Base-by-base conservation (phyloP, 2,329 filamentous ascomycete species). In the Emmonsia crescens region DNA sequence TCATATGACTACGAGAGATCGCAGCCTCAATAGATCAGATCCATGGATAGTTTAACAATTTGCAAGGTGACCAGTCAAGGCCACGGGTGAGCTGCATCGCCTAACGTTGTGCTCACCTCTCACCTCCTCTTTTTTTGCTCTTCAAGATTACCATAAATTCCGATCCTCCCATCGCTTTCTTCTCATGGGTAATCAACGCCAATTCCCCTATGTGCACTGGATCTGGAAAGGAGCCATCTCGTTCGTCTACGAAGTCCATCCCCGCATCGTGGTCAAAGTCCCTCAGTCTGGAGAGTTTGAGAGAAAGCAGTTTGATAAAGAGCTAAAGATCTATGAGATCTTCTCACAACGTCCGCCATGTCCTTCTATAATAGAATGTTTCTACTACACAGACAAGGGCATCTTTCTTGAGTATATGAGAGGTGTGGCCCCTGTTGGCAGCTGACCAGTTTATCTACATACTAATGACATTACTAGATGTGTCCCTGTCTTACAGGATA, bases 361-460 rank as follows among this genome's bases (percentile, higher is more conserved):
- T 19, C 64, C 67, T 1, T 71, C 60, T 38, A 48, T 72, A 1
- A 63, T 72, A 19, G 64, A 67, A 55, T 70, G 64, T 61, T 71
- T 71, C 55, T 57, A 57, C 58, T 64, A 59, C 52, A 44, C 66
- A 9, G 42, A 57, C 12, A 67, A 61, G 21, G 65, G 69, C n/a
- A 68, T 72, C 49, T 72, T 70, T 54, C 67, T 72, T 1, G 67
- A 72, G 61, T 72, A 70, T 19, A 68, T 70, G 66, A 67, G 66
- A 69, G 68, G 66, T 70, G 57, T 46, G 55, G 58, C 38, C 38
- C 58, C 21, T 61, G 62, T 62, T 24, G 31, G n/a, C n/a, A n/a
- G n/a, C n/a, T n/a, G n/a, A n/a, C n/a, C 24, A 60, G 27, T 62
- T 44, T 12, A 61, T 5, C 49, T 29, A 1, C 60, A 57, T 61